These are phyloP conservation scores for Blastobotrys americana DNA, from an alignment of 805 yeast species.

Conservation along the genomic window DNA sequence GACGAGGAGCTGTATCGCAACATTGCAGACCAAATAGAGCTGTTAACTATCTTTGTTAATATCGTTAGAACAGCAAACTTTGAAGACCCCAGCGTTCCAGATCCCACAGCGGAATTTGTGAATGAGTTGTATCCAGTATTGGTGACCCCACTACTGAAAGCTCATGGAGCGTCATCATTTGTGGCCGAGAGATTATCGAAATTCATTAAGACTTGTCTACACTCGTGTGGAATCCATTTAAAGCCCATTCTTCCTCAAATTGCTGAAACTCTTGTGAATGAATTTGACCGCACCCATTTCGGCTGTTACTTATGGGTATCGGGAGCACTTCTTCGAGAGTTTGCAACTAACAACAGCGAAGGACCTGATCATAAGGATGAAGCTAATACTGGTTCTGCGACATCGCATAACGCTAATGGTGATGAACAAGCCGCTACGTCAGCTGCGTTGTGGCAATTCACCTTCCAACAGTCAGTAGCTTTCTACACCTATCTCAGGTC, in stretches of 20 bases:
- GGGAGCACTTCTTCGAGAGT: slow-evolving; percentile 67
- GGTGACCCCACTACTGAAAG: slow-evolving; percentile 40
- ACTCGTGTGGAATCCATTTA: slow-evolving; percentile 51
- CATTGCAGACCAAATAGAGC: slow-evolving; percentile 69
- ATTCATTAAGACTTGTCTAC: slow-evolving; percentile 56
- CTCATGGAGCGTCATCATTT: slow-evolving; percentile 50
- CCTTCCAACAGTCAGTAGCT: slow-evolving; percentile 54
- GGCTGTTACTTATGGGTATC: slow-evolving; percentile 91
- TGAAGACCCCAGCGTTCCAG: slow-evolving; percentile 45
- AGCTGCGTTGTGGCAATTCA: slow-evolving; percentile 65
- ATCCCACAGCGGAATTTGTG: slow-evolving; percentile 46
- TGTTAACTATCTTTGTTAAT: slow-evolving; percentile 52
- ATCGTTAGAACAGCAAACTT: slow-evolving; percentile 36
- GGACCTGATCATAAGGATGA: background rate
- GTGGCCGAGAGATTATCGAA: slow-evolving; percentile 73
- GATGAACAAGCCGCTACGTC: slow-evolving; percentile 38
- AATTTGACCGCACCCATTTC: slow-evolving; percentile 58
- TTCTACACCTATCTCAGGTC: slow-evolving; percentile 38
- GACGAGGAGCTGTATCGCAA: slow-evolving; percentile 35
- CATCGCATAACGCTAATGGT: too few relatives aligned
- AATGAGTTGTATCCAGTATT: slow-evolving; percentile 54
- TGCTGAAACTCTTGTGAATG: slow-evolving; percentile 58
- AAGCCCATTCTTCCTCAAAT: slow-evolving; percentile 54
- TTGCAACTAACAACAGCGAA: too few relatives aligned
- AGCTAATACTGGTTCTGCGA: background rate